A percentile compares a stretch with the other conserved stretches of the same genome.
phyloP scores from a whole-genome alignment of 768 basidiomycete species.

The Psilocybe azurescens region DNA sequence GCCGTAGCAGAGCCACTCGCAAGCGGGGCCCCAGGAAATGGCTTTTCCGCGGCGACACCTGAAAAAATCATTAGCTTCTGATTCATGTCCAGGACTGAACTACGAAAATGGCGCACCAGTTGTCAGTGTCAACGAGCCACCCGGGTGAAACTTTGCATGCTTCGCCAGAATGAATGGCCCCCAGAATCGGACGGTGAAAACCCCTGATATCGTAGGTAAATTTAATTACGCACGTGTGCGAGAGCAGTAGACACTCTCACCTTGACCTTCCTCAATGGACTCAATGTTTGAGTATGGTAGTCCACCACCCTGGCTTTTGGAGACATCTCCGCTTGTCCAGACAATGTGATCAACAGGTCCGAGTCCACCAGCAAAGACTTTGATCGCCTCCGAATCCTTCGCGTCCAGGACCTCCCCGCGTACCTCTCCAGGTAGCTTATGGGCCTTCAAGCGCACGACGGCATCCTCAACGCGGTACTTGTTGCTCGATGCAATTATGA shows the following conservation, averaged over 20 bases:
- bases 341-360: constrained; percentile 9
- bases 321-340: neutral
- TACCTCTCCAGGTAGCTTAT: neutral
- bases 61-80: neutral
- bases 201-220: neutral
- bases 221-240: too few species aligned
- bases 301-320: neutral
- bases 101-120: neutral
- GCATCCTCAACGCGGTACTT: neutral
- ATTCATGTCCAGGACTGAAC: too few species aligned
- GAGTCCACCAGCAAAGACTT: neutral
- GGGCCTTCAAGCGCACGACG: neutral
- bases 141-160: neutral
- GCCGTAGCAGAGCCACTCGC: neutral
- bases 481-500: constrained; percentile 11
- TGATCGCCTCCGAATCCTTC: neutral
- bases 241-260: too few species aligned
- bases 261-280: too few species aligned
- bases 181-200: constrained; percentile 10
- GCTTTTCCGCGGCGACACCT: neutral
- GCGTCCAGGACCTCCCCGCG: constrained; percentile 10
- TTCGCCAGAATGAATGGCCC: constrained; percentile 9
- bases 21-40: neutral
- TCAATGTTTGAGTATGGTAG: too few species aligned
- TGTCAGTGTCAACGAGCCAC: constrained; percentile 8